These are phyloP conservation scores for Fraxinus floribunda DNA, from an alignment of 305 asterid species.

Conservation along the genomic window DNA sequence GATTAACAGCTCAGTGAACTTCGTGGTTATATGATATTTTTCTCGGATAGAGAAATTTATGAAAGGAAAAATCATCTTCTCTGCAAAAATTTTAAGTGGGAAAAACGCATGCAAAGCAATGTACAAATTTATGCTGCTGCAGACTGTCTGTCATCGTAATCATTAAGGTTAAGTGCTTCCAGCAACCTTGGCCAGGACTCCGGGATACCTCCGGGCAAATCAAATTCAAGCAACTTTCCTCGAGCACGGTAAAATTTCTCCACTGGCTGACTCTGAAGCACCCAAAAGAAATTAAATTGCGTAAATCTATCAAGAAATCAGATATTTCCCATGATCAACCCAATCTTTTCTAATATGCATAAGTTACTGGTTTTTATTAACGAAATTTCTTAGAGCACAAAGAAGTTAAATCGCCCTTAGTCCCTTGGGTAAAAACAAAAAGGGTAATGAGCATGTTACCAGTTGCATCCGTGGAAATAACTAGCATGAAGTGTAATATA, in stretches of 20 bases:
- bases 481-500: background rate
- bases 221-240: conserved; percentile 78
- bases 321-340: background rate
- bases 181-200: conserved; percentile 92
- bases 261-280: conserved; percentile 77
- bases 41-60: background rate
- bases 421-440: too few relatives aligned
- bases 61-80: background rate
- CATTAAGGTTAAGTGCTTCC: conserved; percentile 81
- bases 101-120: conserved; percentile 24
- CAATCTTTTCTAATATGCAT: background rate
- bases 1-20: background rate
- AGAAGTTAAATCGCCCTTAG: too few relatives aligned
- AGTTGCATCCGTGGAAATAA: background rate
- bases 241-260: conserved; percentile 68
- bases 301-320: background rate
- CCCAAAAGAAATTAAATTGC: conserved; percentile 3
- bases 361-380: too few relatives aligned
- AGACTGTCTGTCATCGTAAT: conserved; percentile 64
- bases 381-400: too few relatives aligned
- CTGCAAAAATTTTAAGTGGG: conserved; percentile 42
- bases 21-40: background rate
- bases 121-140: conserved; percentile 51
- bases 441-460: background rate
- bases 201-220: conserved; percentile 90